These are phyloP conservation scores for Fusarium napiforme DNA, from an alignment of 2,329 filamentous ascomycete genomes.

Conservation along the genomic window DNA sequence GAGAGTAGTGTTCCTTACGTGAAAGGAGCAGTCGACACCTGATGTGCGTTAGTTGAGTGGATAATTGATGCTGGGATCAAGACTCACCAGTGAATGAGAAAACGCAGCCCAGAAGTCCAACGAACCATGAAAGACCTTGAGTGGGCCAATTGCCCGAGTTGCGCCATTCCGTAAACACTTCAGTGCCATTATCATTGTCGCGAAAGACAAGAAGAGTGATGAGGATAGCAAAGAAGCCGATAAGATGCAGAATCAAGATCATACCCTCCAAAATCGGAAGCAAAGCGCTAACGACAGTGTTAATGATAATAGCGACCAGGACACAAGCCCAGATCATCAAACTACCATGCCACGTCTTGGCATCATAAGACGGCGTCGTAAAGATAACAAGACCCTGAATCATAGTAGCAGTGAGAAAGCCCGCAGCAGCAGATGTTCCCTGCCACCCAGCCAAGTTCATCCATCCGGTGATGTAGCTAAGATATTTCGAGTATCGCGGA, in stretches of 20 bases:
- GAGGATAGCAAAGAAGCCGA: constrained; percentile 58
- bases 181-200: constrained; percentile 40
- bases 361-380: constrained; percentile 27
- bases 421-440: constrained; percentile 39
- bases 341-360: constrained; percentile 44
- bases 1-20: not conserved
- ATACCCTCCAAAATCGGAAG: constrained; percentile 54
- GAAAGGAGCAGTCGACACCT: constrained; percentile 42
- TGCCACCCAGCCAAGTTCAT: constrained; percentile 44
- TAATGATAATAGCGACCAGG: constrained; percentile 55
- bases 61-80: fast-evolving
- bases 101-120: constrained; percentile 37
- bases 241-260: constrained; percentile 55
- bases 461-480: constrained; percentile 45
- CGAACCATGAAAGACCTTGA: constrained; percentile 40
- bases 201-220: constrained; percentile 49
- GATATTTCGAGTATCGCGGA: constrained; percentile 45
- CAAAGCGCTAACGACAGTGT: constrained; percentile 46
- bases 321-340: constrained; percentile 52
- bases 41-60: not conserved
- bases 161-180: constrained; percentile 47
- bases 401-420: constrained; percentile 42
- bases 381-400: constrained; percentile 41
- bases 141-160: constrained; percentile 37
- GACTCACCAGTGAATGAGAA: constrained; percentile 39